Evolutionary conservation across 176 grass and related monocot species (phyloP), one percentile per base, ranked within the genome.

Genomic region (Carex myosuroides): DNA sequence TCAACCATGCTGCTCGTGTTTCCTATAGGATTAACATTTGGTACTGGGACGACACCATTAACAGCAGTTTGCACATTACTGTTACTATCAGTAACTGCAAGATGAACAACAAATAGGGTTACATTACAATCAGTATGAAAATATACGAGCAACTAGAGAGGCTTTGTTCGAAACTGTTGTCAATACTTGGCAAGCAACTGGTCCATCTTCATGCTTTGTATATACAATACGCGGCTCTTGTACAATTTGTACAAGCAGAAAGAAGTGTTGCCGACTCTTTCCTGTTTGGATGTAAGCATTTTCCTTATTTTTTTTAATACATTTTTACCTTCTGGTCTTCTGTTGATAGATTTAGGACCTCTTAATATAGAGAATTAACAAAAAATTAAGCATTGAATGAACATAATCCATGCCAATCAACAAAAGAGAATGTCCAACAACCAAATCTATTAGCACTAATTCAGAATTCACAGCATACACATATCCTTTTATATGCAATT

Each of bases 1-100:
- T 96, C 97, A 88, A 92, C 86, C 97, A 99, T 94, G 60, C 67
- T 94, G 77, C 85, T 94, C 18, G 85, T 82, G 59, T 64, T 50
- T 37, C 63, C 72, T 79, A 79, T 77, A 22, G 70, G 54, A 42
- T 86, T 83, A 13, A 61, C 26, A 50, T 76, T 61, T 20, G 57
- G 7, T 61, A 33, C 22, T 14, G 22, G 13, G 12, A 12, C 0
- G 17, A 41, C 56, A 7, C 26, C 29, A 10, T 30, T 44, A 8
- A 18, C 52, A 56, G 13, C 6, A 18, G 50, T 17, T 55, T 76
- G 48, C 3, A 13, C 3, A 17, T 17, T 78, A 52, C 50, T 78
- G 26, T 78, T 32, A 57, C 24, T 78, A 24, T 56, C 73, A 56
- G 24, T 57, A 33, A 26, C 73, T 78, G 73, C 13, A 57, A 33